Conservation (phyloP, 23 red algal species). For the Gracilaria vermiculophylla region DNA sequence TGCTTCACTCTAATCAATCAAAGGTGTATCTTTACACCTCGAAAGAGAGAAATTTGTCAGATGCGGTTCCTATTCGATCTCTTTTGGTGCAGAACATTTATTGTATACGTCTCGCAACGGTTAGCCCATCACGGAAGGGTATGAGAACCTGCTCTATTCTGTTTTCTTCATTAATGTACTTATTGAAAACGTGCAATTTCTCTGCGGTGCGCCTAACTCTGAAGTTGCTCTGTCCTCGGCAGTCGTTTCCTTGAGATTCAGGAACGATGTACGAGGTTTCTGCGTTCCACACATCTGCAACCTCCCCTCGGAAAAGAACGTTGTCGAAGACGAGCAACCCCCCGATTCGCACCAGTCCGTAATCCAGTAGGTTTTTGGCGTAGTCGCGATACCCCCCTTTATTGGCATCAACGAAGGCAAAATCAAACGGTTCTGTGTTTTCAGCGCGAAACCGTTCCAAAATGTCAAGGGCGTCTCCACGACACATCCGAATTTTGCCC, state of each 20-base stretch:
- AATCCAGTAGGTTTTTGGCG: conserved; percentile 50
- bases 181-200: conserved; percentile 79
- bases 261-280: background rate
- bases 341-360: conserved; percentile 55
- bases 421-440: conserved; percentile 64
- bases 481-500: conserved; percentile 31
- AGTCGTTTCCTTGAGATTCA: too few species aligned
- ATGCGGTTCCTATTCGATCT: too few species aligned
- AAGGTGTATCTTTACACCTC: conserved; percentile 82
- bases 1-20: background rate
- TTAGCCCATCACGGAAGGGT: conserved; percentile 85
- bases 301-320: conserved; percentile 72
- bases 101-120: conserved; percentile 56
- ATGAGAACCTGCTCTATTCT: conserved; percentile 72
- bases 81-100: too few species aligned
- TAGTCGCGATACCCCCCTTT: conserved; percentile 81
- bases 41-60: conserved; percentile 36
- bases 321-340: conserved; percentile 85
- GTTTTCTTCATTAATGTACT: conserved; percentile 31
- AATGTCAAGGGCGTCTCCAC: conserved; percentile 41
- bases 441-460: conserved; percentile 22
- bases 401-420: conserved; percentile 93
- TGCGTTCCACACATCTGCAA: conserved; percentile 41
- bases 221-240: too few species aligned
- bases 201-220: conserved; percentile 32